Percentiles rank a stretch among this genome's conserved stretches.
Conservation (phyloP, 208 protist species). For the Kentomonas sorsogonicus region DNA sequence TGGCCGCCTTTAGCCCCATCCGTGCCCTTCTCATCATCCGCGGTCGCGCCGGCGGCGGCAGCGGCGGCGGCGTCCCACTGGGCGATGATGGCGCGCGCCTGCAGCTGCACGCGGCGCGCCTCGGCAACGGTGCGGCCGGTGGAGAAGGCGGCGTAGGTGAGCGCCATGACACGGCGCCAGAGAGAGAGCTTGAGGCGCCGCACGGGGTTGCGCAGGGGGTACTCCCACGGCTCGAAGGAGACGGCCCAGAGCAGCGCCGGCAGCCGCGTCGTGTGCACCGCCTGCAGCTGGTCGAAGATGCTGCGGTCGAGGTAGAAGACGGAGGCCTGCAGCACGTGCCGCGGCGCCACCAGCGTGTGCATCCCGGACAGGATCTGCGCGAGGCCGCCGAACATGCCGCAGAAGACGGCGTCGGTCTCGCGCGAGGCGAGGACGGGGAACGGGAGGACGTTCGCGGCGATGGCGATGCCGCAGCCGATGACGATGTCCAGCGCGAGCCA, state of each 20-base stretch:
- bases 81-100: neutral
- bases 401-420: constrained; percentile 23
- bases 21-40: too few species aligned
- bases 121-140: neutral
- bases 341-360: constrained; percentile 21
- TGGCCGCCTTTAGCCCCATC: too few species aligned
- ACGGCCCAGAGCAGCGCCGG: constrained; percentile 35
- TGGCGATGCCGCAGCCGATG: constrained; percentile 22
- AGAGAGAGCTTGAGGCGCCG: constrained; percentile 38
- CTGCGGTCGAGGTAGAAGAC: constrained; percentile 30
- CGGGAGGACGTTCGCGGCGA: constrained; percentile 21
- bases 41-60: too few species aligned
- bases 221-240: constrained; percentile 37
- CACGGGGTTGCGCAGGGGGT: constrained; percentile 30
- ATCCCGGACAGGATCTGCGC: constrained; percentile 28
- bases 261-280: constrained; percentile 16
- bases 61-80: neutral
- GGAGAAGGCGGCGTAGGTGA: constrained; percentile 39
- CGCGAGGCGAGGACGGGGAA: constrained; percentile 20
- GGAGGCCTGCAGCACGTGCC: constrained; percentile 22
- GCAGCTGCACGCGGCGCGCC: neutral
- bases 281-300: constrained; percentile 26
- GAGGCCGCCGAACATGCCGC: constrained; percentile 19
- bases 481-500: constrained; percentile 20
- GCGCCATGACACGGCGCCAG: constrained; percentile 27